Conservation (phyloP, 129 eudicot species). For the Flaveria brownii region DNA sequence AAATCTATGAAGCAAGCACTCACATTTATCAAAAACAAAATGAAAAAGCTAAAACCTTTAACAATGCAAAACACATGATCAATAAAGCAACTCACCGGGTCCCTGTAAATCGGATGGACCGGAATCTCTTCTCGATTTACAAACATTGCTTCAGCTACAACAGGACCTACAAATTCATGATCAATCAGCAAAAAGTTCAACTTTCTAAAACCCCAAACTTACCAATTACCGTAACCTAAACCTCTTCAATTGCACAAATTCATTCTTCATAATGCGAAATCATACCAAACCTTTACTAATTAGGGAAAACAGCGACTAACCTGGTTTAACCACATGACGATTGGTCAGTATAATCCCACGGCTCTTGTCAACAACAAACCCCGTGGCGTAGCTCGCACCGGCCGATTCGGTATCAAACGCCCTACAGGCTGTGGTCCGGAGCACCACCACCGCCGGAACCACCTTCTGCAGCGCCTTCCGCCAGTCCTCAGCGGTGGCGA, state of each 20-base stretch:
- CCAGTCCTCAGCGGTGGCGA: constrained; percentile 94
- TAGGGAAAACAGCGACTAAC: constrained; percentile 34
- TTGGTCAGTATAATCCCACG: constrained; percentile 95
- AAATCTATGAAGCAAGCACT: no score
- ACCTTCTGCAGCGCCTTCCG: constrained; percentile 78
- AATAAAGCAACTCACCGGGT: constrained; percentile 60
- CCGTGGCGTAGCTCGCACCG: constrained; percentile 91
- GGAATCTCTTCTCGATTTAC: constrained; percentile 94
- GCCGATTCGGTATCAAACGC: constrained; percentile 96
- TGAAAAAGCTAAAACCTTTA: no score
- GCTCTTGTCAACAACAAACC: constrained; percentile 84
- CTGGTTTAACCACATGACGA: constrained; percentile 95
- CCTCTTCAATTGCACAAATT: background rate
- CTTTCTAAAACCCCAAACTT: background rate
- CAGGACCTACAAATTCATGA: constrained; percentile 61
- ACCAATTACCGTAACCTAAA: background rate
- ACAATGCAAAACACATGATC: no score
- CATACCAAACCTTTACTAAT: background rate
- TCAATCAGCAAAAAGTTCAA: constrained; percentile 10
- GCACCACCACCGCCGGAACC: constrained; percentile 97
- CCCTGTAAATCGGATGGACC: constrained; percentile 79
- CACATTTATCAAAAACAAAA: no score
- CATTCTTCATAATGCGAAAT: background rate
- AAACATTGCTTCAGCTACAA: constrained; percentile 97
- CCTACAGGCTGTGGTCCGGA: constrained; percentile 86